Percentiles rank a stretch among this genome's conserved stretches.
Conservation (phyloP, 805 yeast species). For the Saccharomycopsis schoenii region DNA sequence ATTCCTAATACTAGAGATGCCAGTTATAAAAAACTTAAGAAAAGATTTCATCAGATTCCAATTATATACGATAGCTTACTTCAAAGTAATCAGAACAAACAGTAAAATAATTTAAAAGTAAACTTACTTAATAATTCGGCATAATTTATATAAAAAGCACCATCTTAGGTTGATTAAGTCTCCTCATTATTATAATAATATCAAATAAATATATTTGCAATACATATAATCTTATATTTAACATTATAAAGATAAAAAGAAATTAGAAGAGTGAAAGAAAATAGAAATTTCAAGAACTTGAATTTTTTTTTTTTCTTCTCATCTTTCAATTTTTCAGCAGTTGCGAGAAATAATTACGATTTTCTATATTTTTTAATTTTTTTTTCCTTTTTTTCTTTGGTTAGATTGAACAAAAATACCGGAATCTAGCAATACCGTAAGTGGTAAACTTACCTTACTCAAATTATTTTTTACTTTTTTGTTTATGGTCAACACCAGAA, state of each 20-base stretch:
- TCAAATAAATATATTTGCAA: background rate
- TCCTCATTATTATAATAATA: background rate
- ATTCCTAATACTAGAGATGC: conserved; percentile 20
- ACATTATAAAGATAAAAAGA: too few relatives aligned
- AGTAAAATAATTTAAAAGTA: background rate
- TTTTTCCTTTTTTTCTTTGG: background rate
- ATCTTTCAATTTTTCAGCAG: background rate
- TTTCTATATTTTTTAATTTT: background rate
- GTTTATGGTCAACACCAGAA: background rate
- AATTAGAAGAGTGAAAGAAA: background rate
- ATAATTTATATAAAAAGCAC: too few relatives aligned
- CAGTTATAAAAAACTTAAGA: conserved; percentile 15
- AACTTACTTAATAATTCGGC: background rate
- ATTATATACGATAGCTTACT: background rate
- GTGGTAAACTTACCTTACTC: background rate
- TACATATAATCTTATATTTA: background rate
- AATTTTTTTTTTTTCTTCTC: background rate
- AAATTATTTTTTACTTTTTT: background rate
- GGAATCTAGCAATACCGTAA: background rate
- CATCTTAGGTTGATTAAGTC: background rate
- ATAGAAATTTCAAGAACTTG: background rate
- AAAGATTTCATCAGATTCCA: conserved; percentile 15
- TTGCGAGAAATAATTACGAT: background rate
- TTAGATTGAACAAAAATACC: background rate
- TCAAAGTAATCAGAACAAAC: background rate